These are phyloP conservation scores for Lineolata rhizophorae DNA, from an alignment of 495 filamentous ascomycete species.

Conservation along the genomic window DNA sequence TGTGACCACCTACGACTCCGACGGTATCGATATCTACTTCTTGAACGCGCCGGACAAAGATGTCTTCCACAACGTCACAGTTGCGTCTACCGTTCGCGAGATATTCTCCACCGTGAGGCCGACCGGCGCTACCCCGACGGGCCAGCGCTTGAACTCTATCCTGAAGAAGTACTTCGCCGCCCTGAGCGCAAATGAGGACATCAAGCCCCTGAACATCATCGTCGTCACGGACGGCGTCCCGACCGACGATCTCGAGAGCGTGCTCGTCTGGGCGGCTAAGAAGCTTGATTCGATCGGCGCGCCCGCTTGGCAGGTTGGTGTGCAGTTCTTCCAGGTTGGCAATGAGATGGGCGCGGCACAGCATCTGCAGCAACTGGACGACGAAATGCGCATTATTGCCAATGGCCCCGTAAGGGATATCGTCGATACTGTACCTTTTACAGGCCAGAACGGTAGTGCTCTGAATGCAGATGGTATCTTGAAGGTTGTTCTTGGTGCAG, in stretches of 20 bases:
- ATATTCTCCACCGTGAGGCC: constrained; percentile 51
- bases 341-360: constrained; percentile 38
- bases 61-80: constrained; percentile 33
- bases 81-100: constrained; percentile 27
- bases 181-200: constrained; percentile 20
- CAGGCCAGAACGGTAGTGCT: constrained; percentile 18
- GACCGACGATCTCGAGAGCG: constrained; percentile 55
- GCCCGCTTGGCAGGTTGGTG: constrained; percentile 67
- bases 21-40: constrained; percentile 93
- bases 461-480: constrained; percentile 50
- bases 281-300: constrained; percentile 52
- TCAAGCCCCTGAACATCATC: constrained; percentile 84
- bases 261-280: constrained; percentile 43
- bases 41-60: constrained; percentile 37
- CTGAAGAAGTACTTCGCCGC: constrained; percentile 43
- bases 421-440: constrained; percentile 78
- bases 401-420: constrained; percentile 55
- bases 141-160: constrained; percentile 47
- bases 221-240: constrained; percentile 81
- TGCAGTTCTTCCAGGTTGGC: constrained; percentile 96
- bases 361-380: constrained; percentile 57
- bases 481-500: constrained; percentile 52
- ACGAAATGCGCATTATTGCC: constrained; percentile 35
- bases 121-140: constrained; percentile 50
- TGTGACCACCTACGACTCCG: constrained; percentile 58